Conservation (phyloP, 192 early-diverging fungal genomes). For the Backusella australiensis region DNA sequence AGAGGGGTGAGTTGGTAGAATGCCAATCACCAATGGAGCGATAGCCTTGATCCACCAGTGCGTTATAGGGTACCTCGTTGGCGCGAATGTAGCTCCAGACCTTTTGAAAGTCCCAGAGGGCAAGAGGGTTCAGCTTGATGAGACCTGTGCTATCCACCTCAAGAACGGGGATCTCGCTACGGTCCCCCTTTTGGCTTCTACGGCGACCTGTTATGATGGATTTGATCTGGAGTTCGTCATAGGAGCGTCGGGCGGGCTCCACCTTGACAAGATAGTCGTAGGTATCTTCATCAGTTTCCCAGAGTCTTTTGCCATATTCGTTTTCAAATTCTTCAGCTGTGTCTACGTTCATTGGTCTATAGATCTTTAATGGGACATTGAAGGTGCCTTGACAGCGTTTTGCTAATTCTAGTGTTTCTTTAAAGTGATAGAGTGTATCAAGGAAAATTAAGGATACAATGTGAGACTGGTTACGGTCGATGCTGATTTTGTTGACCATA, state of each 20-base stretch:
- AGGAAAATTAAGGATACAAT: constrained; percentile 84
- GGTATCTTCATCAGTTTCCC: constrained; percentile 73
- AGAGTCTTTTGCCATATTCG: constrained; percentile 78
- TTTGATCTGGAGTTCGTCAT: constrained; percentile 65
- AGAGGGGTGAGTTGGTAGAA: constrained; percentile 68
- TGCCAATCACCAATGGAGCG: constrained; percentile 93
- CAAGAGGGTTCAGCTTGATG: constrained; percentile 92
- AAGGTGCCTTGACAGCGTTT: constrained; percentile 64
- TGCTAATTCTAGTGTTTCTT: constrained; percentile 84
- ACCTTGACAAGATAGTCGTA: constrained; percentile 95
- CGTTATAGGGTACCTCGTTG: constrained; percentile 90
- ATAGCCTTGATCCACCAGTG: constrained; percentile 86
- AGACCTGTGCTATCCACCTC: constrained; percentile 82
- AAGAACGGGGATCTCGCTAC: constrained; percentile 69
- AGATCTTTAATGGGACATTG: constrained; percentile 65
- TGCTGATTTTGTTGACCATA: constrained; percentile 73
- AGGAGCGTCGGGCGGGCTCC: constrained; percentile 87
- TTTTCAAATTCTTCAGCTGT: constrained; percentile 66
- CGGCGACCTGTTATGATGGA: constrained; percentile 91
- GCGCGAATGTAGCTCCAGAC: constrained; percentile 84
- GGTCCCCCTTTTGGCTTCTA: constrained; percentile 81
- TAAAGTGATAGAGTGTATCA: constrained; percentile 95
- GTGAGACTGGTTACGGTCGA: constrained; percentile 46
- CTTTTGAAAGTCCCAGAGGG: constrained; percentile 85
- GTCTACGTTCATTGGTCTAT: constrained; percentile 63